Percentiles rank a stretch among this genome's conserved stretches.
Evolutionary conservation across 2,329 filamentous ascomycete genomes (phyloP).

Genomic region (Diaporthe sp.): DNA sequence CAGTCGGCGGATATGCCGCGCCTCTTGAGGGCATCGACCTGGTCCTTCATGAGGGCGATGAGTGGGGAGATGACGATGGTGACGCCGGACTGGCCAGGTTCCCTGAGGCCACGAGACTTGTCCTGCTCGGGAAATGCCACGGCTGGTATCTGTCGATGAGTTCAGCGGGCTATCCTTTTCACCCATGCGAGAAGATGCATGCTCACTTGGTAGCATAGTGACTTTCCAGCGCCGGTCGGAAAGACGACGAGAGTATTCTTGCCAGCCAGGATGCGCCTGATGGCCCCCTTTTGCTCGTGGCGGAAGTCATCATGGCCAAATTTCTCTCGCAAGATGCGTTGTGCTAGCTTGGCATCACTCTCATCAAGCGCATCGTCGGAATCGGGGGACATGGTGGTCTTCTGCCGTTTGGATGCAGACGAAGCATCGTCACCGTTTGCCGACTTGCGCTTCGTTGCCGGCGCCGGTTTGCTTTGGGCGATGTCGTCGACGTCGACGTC

Average conservation of each 20-base stretch:
- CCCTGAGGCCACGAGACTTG: constrained; percentile 43
- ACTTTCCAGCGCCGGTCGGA: constrained; percentile 64
- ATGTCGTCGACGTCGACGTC: constrained; percentile 41
- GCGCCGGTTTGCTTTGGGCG: constrained; percentile 37
- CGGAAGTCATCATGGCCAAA: constrained; percentile 57
- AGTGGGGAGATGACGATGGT: constrained; percentile 69
- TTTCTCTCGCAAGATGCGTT: constrained; percentile 50
- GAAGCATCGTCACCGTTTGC: background rate
- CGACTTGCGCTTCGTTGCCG: background rate
- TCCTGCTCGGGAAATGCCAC: constrained; percentile 62
- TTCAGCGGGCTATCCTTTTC: background rate
- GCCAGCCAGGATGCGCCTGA: constrained; percentile 52
- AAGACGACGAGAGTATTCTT: constrained; percentile 59
- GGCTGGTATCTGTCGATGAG: constrained; percentile 54
- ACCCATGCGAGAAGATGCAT: no score
- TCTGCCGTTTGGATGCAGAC: constrained; percentile 28
- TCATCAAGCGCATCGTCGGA: background rate
- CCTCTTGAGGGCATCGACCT: constrained; percentile 65
- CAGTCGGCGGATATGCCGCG: constrained; percentile 65
- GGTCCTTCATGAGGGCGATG: constrained; percentile 72
- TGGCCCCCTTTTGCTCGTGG: constrained; percentile 59
- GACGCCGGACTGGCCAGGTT: constrained; percentile 56
- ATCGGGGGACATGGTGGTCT: background rate
- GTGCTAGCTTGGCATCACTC: constrained; percentile 39
- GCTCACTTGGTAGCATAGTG: constrained; percentile 60